A percentile compares a stretch with the other conserved stretches of the same genome.
These are phyloP conservation scores for Yamadazyma oceani DNA, from an alignment of 1,139 yeast species.

Conservation along the genomic window DNA sequence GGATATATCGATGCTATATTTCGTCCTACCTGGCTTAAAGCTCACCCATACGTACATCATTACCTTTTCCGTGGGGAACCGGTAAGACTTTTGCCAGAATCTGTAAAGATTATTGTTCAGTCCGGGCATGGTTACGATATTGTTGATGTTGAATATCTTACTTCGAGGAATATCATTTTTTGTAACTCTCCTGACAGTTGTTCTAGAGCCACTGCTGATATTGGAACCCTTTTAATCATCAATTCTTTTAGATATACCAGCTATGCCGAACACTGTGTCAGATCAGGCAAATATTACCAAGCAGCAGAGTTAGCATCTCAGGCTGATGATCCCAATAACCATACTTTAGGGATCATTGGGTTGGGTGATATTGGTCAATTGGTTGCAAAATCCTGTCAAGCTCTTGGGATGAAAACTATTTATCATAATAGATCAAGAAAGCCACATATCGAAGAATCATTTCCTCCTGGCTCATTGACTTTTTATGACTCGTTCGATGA, in stretches of 20 bases:
- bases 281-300: conserved; percentile 28
- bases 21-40: conserved; percentile 35
- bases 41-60: conserved; percentile 32
- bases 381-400: conserved; percentile 31
- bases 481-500: conserved; percentile 26
- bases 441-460: conserved; percentile 20
- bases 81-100: conserved; percentile 27
- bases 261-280: conserved; percentile 32
- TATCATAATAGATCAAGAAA: conserved; percentile 30
- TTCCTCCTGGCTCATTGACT: conserved; percentile 18
- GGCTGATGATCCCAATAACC: conserved; percentile 32
- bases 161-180: conserved; percentile 28
- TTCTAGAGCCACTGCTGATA: conserved; percentile 37
- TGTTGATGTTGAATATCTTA: conserved; percentile 32
- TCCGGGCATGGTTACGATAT: conserved; percentile 42
- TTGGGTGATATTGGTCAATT: conserved; percentile 36
- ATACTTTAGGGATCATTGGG: conserved; percentile 35
- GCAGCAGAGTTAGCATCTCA: conserved; percentile 23
- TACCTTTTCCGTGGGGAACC: conserved; percentile 30
- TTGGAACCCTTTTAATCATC: conserved; percentile 27
- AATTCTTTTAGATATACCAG: conserved; percentile 29
- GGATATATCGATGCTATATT: conserved; percentile 33
- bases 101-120: conserved; percentile 21
- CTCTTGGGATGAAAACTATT: conserved; percentile 33
- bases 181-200: conserved; percentile 37